A percentile compares a stretch with the other conserved stretches of the same genome.
These are phyloP conservation scores for Cardamine chenopodiifolia DNA, from an alignment of 345 rosid species.

Conservation along the genomic window DNA sequence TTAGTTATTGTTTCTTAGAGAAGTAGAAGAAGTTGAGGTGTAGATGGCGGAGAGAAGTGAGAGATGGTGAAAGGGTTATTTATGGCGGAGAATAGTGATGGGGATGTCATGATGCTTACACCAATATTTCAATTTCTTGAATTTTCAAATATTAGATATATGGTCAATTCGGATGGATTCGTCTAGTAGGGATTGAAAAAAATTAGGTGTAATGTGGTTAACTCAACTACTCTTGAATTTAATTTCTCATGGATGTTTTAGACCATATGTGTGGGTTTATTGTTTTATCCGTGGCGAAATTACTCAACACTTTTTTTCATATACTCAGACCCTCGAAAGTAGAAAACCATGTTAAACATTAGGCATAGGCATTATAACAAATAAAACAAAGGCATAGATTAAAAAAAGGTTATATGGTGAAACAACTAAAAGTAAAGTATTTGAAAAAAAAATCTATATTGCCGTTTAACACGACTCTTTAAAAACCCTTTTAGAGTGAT, in stretches of 20 bases:
- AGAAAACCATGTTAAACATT: slow-evolving; percentile 1
- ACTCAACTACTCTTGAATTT: slow-evolving; percentile 20
- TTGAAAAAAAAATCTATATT: not conserved
- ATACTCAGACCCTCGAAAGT: slow-evolving; percentile 2
- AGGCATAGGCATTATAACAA: not conserved
- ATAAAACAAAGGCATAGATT: not conserved
- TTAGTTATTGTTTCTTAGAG: slow-evolving; percentile 5
- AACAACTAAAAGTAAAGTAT: not conserved
- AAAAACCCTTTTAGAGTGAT: slow-evolving; percentile 1
- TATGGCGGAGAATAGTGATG: slow-evolving; percentile 41
- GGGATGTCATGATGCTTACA: slow-evolving; percentile 8
- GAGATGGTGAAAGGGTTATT: slow-evolving; percentile 44
- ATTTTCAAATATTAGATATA: slow-evolving; percentile 27
- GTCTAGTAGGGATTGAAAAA: slow-evolving; percentile 6
- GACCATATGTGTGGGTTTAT: slow-evolving; percentile 6
- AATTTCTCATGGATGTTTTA: not conserved
- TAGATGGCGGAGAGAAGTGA: slow-evolving; percentile 36
- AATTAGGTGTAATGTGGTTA: slow-evolving; percentile 23
- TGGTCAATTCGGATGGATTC: slow-evolving; percentile 30
- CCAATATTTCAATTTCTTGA: slow-evolving; percentile 25
- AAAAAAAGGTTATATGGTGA: not conserved
- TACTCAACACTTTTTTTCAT: not conserved
- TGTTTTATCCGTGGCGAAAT: not conserved
- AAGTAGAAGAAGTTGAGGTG: slow-evolving; percentile 22
- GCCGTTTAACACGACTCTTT: not conserved